These are phyloP conservation scores for Erodium texanum DNA, from an alignment of 441 rosid species.

Conservation along the genomic window DNA sequence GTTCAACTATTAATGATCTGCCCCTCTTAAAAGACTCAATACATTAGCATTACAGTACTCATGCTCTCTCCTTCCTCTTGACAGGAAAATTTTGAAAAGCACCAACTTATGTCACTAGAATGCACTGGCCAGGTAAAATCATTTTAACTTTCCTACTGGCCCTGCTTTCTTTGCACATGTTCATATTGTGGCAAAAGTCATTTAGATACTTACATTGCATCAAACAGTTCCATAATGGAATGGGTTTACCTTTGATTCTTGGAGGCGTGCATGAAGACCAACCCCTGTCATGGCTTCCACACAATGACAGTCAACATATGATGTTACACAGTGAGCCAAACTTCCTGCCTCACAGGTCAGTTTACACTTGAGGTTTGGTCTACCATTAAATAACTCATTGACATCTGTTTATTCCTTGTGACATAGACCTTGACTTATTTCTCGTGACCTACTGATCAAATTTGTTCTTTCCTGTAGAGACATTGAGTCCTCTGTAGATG, in stretches of 20 bases:
- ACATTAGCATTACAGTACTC: constrained; percentile 3
- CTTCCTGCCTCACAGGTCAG: too few relatives aligned
- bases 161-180: neutral
- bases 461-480: neutral
- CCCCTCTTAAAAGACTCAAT: neutral
- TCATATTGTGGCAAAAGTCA: neutral
- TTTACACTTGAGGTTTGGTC: neutral
- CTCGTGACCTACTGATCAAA: neutral
- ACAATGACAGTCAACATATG: constrained; percentile 45
- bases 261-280: constrained; percentile 53
- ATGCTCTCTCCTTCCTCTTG: constrained; percentile 14
- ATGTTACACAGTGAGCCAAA: neutral
- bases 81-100: constrained; percentile 53
- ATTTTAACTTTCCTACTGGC: neutral
- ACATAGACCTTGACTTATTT: neutral
- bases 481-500: constrained; percentile 30
- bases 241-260: constrained; percentile 47
- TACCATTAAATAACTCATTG: too few relatives aligned
- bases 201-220: neutral
- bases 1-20: neutral
- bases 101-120: constrained; percentile 36
- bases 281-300: constrained; percentile 63
- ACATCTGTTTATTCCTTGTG: too few relatives aligned
- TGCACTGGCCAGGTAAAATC: constrained; percentile 44
- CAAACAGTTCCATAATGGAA: constrained; percentile 50